Conservation (phyloP, 768 basidiomycete species). For the Tulasnella sp. region DNA sequence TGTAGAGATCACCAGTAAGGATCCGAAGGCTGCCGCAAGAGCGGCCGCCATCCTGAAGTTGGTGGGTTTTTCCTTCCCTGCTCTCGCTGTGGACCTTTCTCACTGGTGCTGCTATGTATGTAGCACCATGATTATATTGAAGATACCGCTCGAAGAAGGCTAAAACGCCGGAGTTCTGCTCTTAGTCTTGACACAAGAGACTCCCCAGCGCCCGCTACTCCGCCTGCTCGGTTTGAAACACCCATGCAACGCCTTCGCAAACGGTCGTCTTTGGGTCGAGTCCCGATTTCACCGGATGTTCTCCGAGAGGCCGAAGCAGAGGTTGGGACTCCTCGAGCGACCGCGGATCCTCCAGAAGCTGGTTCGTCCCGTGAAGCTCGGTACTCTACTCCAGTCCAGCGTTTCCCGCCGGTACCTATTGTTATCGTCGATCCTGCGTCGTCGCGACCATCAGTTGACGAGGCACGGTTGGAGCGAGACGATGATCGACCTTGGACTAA, state of each 20-base stretch:
- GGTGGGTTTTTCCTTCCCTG: conserved; percentile 33
- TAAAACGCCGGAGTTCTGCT: conserved; percentile 24
- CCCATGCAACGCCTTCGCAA: conserved; percentile 20
- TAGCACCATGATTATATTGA: conserved; percentile 83
- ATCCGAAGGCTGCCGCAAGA: conserved; percentile 75
- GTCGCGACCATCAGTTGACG: conserved; percentile 6
- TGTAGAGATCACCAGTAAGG: conserved; percentile 72
- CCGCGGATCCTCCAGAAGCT: neutral
- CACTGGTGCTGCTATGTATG: neutral
- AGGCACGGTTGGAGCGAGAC: conserved; percentile 7
- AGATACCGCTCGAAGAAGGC: conserved; percentile 35
- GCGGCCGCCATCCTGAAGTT: conserved; percentile 89
- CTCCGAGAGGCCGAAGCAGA: neutral
- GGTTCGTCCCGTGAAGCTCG: neutral
- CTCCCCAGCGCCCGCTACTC: too few relatives aligned
- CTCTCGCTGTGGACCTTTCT: conserved; percentile 6
- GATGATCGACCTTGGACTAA: conserved; percentile 44
- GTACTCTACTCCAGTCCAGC: neutral
- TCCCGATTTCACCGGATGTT: neutral
- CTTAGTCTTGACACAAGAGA: too few relatives aligned
- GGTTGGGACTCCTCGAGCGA: neutral
- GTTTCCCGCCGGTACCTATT: neutral
- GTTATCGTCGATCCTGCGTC: conserved; percentile 17
- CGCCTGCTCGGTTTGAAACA: too few relatives aligned
- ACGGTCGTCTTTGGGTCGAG: neutral